Conservation (phyloP, 1,284 basidiomycete genomes). For the Chalciporus piperatoides region DNA sequence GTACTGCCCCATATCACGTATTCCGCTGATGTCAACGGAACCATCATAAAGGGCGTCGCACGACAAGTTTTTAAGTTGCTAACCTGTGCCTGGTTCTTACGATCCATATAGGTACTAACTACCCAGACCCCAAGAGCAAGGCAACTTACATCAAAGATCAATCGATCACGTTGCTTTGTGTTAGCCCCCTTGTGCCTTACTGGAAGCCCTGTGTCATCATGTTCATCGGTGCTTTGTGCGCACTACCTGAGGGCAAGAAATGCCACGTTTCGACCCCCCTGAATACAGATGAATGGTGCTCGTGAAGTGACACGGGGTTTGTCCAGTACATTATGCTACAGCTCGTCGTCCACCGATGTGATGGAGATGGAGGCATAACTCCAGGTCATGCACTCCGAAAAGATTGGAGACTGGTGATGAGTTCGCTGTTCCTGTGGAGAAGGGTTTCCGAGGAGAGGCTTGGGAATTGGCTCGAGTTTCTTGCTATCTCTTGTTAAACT, state of each 20-base stretch:
- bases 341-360: too few species aligned
- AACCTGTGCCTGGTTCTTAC: constrained; percentile 1
- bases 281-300: neutral
- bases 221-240: neutral
- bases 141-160: constrained; percentile 56
- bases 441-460: too few species aligned
- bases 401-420: too few species aligned
- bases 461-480: too few species aligned
- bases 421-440: too few species aligned
- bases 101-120: constrained; percentile 56
- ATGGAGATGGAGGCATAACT: too few species aligned
- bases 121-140: constrained; percentile 48
- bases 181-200: neutral
- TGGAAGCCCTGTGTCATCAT: neutral
- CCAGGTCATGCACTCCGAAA: too few species aligned
- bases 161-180: constrained; percentile 49
- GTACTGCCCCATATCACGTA: constrained; percentile 64
- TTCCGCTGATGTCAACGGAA: constrained; percentile 46
- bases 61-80: constrained; percentile 42
- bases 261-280: neutral
- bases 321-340: too few species aligned
- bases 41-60: constrained; percentile 51
- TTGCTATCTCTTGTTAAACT: too few species aligned
- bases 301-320: neutral
- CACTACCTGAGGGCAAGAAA: neutral